Conservation (phyloP, 2,329 filamentous ascomycete genomes). For the Trichophyton verrucosum region DNA sequence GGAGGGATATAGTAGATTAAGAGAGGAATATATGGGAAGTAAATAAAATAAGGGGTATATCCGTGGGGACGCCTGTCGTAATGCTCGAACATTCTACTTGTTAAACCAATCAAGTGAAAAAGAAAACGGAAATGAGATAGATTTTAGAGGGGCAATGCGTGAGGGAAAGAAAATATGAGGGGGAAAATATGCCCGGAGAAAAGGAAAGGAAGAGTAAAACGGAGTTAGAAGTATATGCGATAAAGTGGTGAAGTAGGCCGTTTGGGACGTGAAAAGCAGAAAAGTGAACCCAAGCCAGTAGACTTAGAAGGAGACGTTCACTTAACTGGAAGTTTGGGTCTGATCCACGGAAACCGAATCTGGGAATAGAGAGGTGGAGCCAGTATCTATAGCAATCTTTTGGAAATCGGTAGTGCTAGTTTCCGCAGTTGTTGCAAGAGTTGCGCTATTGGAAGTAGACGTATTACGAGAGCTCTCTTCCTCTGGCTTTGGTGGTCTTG, state of each 20-base stretch:
- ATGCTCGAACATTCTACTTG: slow-evolving; percentile 5
- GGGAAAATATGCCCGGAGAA: not conserved
- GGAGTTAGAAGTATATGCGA: not conserved
- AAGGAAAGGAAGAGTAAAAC: not conserved
- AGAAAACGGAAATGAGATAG: not conserved
- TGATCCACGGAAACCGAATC: slow-evolving; percentile 10
- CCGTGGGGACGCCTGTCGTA: not conserved
- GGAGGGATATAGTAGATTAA: not conserved
- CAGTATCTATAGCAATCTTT: slow-evolving; percentile 19
- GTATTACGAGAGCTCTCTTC: not conserved
- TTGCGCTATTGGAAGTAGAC: not conserved
- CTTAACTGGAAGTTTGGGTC: not conserved
- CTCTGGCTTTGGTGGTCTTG: not conserved
- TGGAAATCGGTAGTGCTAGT: slow-evolving; percentile 2
- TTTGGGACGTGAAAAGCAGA: not conserved
- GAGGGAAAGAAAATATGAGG: no score
- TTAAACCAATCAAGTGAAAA: slow-evolving; percentile 1
- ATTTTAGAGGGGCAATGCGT: not conserved
- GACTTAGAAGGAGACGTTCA: not conserved
- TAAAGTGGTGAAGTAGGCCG: not conserved
- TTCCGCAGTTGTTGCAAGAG: slow-evolving; percentile 1
- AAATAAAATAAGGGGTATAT: not conserved
- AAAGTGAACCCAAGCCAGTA: not conserved
- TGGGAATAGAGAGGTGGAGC: slow-evolving; percentile 18
- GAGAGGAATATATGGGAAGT: slow-evolving; percentile 1